Evolutionary conservation across 176 grass and related monocot genomes (phyloP), one percentile per base, ranked within the genome.

Genomic region (Bromus sterilis): DNA sequence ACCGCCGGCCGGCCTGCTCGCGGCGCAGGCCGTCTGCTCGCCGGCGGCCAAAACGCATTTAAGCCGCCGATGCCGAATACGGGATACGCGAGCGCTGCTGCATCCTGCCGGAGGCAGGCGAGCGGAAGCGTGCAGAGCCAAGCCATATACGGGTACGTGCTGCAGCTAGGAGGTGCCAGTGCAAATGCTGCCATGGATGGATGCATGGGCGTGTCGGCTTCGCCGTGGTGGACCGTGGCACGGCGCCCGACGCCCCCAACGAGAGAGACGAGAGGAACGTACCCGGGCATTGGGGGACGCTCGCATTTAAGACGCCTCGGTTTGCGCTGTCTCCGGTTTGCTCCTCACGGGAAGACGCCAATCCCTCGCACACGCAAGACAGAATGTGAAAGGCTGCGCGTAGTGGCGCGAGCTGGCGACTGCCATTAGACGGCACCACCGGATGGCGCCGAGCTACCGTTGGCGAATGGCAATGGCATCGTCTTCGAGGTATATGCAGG

Each of bases 271-370:
- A 18, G 12, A 9, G 8, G 6, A 20, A 14, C 58, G 12, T 18
- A 12, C 34, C 35, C 4, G 21, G 65, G 5, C 3, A 12, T 31
- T 9, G 23, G n/a, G 59, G 12, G 48, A 9, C 18, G 48, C 48
- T 53, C 62, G 31, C 48, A 35, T 7, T 80, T 56, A 68, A 69
- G 66, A 7, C 7, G 57, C 65, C 83, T 85, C 75, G 75, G 66
- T 8, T 13, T 20, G 26, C 65, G 65, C 41, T 71, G 65, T 56
- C 9, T 59, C 55, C 83, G 65, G 70, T 39, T 72, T 85, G 83
- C 76, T 69, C 60, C 60, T 37, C 20, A 60, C 48, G 5, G 48
- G 60, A 67, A 41, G 72, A 34, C 7, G 65, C 64, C 83, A 61
- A 66, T 10, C 21, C 23, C 66, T 24, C 4, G 35, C 66, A 13